Conservation (phyloP, 2,329 filamentous ascomycete species). For the Monosporascus sp. region DNA sequence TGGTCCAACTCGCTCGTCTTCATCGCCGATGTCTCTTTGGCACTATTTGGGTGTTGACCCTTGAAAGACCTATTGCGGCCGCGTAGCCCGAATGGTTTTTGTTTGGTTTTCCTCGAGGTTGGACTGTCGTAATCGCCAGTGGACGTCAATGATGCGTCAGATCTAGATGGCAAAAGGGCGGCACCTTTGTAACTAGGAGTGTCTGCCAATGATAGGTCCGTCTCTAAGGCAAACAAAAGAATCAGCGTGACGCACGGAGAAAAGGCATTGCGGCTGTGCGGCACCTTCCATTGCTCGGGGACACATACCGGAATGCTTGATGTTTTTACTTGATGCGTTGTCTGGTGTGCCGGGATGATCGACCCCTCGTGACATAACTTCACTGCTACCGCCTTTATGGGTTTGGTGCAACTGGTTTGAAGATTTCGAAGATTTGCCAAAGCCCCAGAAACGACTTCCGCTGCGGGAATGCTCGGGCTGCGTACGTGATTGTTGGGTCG, state of each 20-base stretch:
- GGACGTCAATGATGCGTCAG: slow-evolving; percentile 47
- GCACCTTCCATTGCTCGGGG: not conserved
- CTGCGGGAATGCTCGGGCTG: slow-evolving; percentile 22
- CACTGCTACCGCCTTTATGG: slow-evolving; percentile 16
- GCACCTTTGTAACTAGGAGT: slow-evolving; percentile 33
- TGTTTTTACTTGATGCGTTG: slow-evolving; percentile 22
- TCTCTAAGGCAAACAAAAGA: slow-evolving; percentile 12
- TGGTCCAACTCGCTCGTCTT: slow-evolving; percentile 32
- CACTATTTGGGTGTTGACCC: slow-evolving; percentile 33
- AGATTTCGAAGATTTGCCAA: slow-evolving; percentile 21
- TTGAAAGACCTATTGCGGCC: slow-evolving; percentile 47
- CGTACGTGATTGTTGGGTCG: slow-evolving; percentile 6
- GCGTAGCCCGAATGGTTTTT: slow-evolving; percentile 49
- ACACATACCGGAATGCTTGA: slow-evolving; percentile 25
- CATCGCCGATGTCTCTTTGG: slow-evolving; percentile 27
- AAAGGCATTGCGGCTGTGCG: not conserved
- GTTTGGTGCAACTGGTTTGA: slow-evolving; percentile 18
- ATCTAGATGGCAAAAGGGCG: slow-evolving; percentile 39
- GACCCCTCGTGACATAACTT: slow-evolving; percentile 23
- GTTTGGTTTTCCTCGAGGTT: slow-evolving; percentile 43
- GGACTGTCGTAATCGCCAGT: slow-evolving; percentile 39
- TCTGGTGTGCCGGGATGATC: slow-evolving; percentile 23
- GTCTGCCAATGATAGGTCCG: slow-evolving; percentile 26
- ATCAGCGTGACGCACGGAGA: not conserved
- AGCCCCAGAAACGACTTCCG: slow-evolving; percentile 28